Conservation (phyloP, 2,329 filamentous ascomycete species). For the Penicillium rolfsii region DNA sequence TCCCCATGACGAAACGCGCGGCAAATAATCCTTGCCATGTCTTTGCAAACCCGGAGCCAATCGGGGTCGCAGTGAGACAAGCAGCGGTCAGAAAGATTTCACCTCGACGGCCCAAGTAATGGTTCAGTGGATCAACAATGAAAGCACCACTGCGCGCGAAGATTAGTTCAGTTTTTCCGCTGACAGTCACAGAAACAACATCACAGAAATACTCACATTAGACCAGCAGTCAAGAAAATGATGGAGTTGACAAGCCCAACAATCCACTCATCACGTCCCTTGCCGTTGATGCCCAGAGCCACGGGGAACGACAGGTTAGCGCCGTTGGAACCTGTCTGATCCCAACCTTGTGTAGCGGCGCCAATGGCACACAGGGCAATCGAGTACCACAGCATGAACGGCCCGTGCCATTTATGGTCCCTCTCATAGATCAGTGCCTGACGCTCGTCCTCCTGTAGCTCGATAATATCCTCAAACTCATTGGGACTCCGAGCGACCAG, state of each 20-base stretch:
- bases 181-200: slow-evolving; percentile 37
- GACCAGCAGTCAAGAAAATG: slow-evolving; percentile 45
- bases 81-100: slow-evolving; percentile 65
- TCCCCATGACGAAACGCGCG: slow-evolving; percentile 59
- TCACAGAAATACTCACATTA: slow-evolving; percentile 41
- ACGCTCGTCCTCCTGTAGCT: slow-evolving; percentile 47
- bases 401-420: slow-evolving; percentile 53
- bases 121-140: slow-evolving; percentile 67
- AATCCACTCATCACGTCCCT: slow-evolving; percentile 55
- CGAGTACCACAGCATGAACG: slow-evolving; percentile 50
- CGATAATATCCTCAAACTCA: slow-evolving; percentile 35
- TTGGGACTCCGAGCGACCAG: slow-evolving; percentile 40
- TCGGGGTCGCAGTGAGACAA: slow-evolving; percentile 67
- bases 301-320: slow-evolving; percentile 55
- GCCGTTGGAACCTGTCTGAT: slow-evolving; percentile 58
- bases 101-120: slow-evolving; percentile 61
- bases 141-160: slow-evolving; percentile 55
- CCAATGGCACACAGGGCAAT: slow-evolving; percentile 54
- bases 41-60: slow-evolving; percentile 65
- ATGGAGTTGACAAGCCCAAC: slow-evolving; percentile 66
- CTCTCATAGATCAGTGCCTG: slow-evolving; percentile 49
- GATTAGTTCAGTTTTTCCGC: background rate
- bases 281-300: slow-evolving; percentile 48
- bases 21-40: slow-evolving; percentile 60
- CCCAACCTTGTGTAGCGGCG: slow-evolving; percentile 56